Base-by-base conservation (phyloP, 2,329 filamentous ascomycete genomes). In the Pseudogymnoascus sp. region DNA sequence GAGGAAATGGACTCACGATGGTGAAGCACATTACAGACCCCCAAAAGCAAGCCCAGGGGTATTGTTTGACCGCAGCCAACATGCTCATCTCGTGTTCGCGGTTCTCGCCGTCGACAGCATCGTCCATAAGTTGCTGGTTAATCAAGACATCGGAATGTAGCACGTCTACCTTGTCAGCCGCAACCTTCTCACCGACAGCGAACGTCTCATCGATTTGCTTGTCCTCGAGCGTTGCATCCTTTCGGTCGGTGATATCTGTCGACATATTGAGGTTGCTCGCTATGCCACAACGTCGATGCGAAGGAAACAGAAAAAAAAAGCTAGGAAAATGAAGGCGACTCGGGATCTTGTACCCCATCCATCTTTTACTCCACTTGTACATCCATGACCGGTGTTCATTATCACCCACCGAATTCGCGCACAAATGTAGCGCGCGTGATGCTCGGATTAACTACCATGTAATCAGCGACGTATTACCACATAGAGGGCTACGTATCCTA, bases 1-100 rank as follows among this genome's bases (percentile, higher is more conserved):
- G 23, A 59, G 40, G 38, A n/a, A 46, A n/a, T 34, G 14, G 63
- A 66, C 81, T 76, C 73, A 84, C 81, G 74, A 84, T 84, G 21
- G 79, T 82, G 75, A 71, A 82, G 59, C 78, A 84, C 72, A 84
- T 80, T 71, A 82, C 72, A 63, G 84, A 82, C 5, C 80, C 81
- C 82, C 82, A 84, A 65, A 78, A 77, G 14, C 76, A 77, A 67
- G 82, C 82, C 74, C 78, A 78, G 14, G 82, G 82, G 70, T 84
- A 81, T 11, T 75, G 77, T 71, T 73, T 77, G 63, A 82, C 77
- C 64, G 82, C 81, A 68, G 82, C 63, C 14, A 78, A 53, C 64
- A 81, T 79, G 1, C 69, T 73, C 80, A 83, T 82, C 34, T 77
- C 70, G 69, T 82, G 79, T 71, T 84, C 82, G 25, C 67, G 70